Conservation (phyloP, 2,329 filamentous ascomycete species). For the Aspergillus amoenus region DNA sequence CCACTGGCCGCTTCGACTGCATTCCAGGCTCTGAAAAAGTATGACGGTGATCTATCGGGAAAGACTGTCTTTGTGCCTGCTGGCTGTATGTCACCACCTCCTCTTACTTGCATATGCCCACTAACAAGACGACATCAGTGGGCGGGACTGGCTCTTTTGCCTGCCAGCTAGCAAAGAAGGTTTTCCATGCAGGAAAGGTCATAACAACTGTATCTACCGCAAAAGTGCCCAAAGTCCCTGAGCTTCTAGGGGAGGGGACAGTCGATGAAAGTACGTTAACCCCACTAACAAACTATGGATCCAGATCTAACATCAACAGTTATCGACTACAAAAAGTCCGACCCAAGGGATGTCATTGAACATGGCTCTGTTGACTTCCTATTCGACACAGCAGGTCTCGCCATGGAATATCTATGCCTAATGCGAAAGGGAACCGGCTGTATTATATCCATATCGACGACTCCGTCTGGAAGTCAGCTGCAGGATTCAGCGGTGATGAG, state of each 20-base stretch:
- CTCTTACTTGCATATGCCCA: neutral
- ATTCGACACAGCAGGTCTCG: slow-evolving; percentile 48
- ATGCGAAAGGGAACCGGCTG: slow-evolving; percentile 33
- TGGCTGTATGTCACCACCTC: slow-evolving; percentile 30
- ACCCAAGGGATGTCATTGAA: slow-evolving; percentile 40
- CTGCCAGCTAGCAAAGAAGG: slow-evolving; percentile 53
- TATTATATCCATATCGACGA: slow-evolving; percentile 37
- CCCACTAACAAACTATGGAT: neutral
- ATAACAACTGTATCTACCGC: slow-evolving; percentile 55
- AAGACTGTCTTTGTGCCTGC: slow-evolving; percentile 55
- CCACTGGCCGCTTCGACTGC: slow-evolving; percentile 45
- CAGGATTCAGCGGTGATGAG: slow-evolving; percentile 31
- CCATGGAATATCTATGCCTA: slow-evolving; percentile 46
- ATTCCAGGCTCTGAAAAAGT: slow-evolving; percentile 45
- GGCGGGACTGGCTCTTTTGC: slow-evolving; percentile 49
- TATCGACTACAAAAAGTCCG: slow-evolving; percentile 51
- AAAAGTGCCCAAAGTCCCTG: slow-evolving; percentile 49
- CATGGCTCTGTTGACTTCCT: slow-evolving; percentile 50
- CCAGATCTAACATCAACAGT: slow-evolving; percentile 24
- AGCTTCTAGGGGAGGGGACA: slow-evolving; percentile 43
- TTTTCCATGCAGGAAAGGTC: slow-evolving; percentile 49
- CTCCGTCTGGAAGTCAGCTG: slow-evolving; percentile 38
- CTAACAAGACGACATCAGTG: slow-evolving; percentile 25
- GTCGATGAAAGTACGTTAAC: slow-evolving; percentile 43
- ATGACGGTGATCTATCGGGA: slow-evolving; percentile 48